Evolutionary conservation across 108 stramenopile genomes (phyloP), one percentile per base, ranked within the genome.

Genomic region (Conticribra weissflogii): DNA sequence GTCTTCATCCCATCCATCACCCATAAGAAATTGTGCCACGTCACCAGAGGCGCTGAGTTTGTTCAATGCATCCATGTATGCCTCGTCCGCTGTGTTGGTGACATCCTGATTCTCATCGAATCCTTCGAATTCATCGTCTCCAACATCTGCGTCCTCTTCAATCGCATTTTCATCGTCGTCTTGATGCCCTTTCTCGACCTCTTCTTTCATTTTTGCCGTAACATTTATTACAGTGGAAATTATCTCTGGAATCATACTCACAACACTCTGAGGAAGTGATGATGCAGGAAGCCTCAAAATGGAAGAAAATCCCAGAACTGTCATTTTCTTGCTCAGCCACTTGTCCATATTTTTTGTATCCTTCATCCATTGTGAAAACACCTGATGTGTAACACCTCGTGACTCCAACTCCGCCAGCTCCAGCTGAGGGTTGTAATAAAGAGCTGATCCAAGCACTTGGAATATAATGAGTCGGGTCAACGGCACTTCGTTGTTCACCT

Each of bases 31-130:
- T 59, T 86, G 74, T 16, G 91, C 85, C 70, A 95, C 81, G 54
- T 92, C 95, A 19, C 89, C 90, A 17, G 86, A 85, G 23, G 78
- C 76, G 33, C 81, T 81, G 17, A 89, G 71, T 29, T 91, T 89
- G 55, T 86, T 89, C 57, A 94, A 64, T 4, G 91, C 91, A 60
- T 84, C 85, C 56, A 88, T 81, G 69, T 92, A 94, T 3, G 88
- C 86, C 64, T 92, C 94, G 53, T 95, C 94, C 21, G 82, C 79
- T 18, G 87, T 83, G 59, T 92, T 88, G 18, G 80, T 88, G 8
- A 95, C 94, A 66, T 95, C 94, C 56, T 95, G 85, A 61, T 91
- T 81, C 66, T 93, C 91, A 22, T 81, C 91, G 63, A 91, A 94
- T 15, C 91, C 93, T 44, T 86, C 88, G 69, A 71, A 76, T 23